phyloP scores from a whole-genome alignment of 768 basidiomycete genomes.

The Pholiota molesta region DNA sequence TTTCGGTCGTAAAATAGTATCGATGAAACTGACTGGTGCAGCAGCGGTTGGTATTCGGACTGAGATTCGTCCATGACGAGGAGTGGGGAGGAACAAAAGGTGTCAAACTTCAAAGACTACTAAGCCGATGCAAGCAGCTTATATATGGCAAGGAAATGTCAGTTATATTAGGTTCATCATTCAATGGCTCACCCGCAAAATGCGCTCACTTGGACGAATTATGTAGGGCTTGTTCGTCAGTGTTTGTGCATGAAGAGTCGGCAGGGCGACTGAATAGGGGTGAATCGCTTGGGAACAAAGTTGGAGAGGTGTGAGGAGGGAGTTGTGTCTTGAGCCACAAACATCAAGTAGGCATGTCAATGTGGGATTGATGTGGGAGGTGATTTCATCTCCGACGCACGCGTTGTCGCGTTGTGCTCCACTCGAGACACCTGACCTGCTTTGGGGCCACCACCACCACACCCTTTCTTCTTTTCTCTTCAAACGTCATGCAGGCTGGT shows the following conservation, averaged over 20 bases:
- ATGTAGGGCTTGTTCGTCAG: background rate
- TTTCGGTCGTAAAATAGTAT: constrained; percentile 2
- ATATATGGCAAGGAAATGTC: background rate
- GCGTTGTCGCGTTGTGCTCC: constrained; percentile 40
- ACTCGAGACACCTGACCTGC: constrained; percentile 35
- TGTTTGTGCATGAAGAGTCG: background rate
- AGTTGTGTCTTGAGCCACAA: background rate
- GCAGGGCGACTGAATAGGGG: background rate
- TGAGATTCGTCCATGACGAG: constrained; percentile 40
- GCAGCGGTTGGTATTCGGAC: constrained; percentile 45
- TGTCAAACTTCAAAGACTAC: constrained; percentile 3
- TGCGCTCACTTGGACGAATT: background rate
- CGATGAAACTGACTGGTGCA: constrained; percentile 38
- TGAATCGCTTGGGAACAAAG: background rate
- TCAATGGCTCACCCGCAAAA: constrained; percentile 1
- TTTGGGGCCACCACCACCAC: constrained; percentile 28
- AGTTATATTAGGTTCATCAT: background rate
- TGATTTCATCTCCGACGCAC: constrained; percentile 36
- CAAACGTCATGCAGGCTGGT: constrained; percentile 49
- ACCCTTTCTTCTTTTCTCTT: constrained; percentile 28
- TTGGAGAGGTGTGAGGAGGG: background rate
- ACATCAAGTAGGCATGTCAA: constrained; percentile 13
- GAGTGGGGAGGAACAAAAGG: constrained; percentile 5
- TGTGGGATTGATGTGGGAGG: constrained; percentile 1
- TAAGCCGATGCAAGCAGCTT: background rate